Conservation (phyloP, 371 early-diverging fungal species). For the Vairimorpha necatrix region DNA sequence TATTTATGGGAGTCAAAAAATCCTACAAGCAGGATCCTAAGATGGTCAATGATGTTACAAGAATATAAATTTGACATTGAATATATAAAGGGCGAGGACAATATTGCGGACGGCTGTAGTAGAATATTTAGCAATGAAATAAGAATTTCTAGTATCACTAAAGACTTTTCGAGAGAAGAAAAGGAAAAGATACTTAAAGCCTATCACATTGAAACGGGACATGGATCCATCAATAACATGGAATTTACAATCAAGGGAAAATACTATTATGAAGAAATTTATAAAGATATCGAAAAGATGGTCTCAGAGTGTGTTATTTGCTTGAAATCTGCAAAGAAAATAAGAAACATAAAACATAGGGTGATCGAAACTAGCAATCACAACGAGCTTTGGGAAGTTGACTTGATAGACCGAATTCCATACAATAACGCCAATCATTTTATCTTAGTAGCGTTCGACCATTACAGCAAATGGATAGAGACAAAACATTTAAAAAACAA, state of each 20-base stretch:
- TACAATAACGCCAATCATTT: no score
- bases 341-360: no score
- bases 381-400: no score
- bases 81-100: constrained; percentile 25
- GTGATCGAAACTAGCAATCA: no score
- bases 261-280: constrained; percentile 10
- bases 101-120: constrained; percentile 8
- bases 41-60: background rate
- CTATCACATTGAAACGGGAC: constrained; percentile 1
- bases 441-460: no score
- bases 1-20: background rate
- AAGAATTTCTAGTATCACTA: no score
- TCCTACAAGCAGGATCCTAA: background rate
- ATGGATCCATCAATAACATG: constrained; percentile 21
- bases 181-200: background rate
- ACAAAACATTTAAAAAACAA: no score
- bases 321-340: no score
- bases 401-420: no score
- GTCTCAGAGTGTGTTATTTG: no score
- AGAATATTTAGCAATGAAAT: constrained; percentile 4
- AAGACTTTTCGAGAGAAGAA: background rate
- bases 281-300: constrained; percentile 37
- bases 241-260: constrained; percentile 19
- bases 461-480: no score
- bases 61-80: constrained; percentile 12